phyloP scores from a whole-genome alignment of 139 green algal species.

The Coccomyxa sp. region DNA sequence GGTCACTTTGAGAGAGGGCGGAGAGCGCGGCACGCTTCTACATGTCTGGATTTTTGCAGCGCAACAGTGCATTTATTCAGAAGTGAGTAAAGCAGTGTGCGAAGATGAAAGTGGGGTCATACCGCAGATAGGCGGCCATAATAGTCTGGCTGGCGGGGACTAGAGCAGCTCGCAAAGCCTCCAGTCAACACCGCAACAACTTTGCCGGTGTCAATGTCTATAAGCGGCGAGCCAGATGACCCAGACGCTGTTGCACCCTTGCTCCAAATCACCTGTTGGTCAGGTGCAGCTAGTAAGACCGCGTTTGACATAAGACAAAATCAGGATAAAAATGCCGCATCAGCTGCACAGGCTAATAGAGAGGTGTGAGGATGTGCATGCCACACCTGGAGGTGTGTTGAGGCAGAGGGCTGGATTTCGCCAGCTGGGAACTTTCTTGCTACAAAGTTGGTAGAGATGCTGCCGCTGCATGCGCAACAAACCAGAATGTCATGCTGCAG shows the following conservation, averaged over 20 bases:
- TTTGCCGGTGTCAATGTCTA: background rate
- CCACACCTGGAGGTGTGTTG: background rate
- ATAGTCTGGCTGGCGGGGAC: background rate
- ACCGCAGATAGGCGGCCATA: slow-evolving; percentile 1
- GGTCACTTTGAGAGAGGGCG: background rate
- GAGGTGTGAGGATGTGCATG: background rate
- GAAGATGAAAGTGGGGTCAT: background rate
- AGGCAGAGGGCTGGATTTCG: background rate
- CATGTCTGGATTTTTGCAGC: background rate
- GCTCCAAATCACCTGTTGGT: background rate
- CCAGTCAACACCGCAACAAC: slow-evolving; percentile 1
- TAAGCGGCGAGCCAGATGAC: background rate
- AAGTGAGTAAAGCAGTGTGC: background rate
- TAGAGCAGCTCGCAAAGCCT: background rate
- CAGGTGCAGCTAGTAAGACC: background rate
- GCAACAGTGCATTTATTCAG: background rate
- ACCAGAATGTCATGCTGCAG: background rate
- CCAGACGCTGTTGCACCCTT: background rate
- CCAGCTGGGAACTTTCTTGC: background rate
- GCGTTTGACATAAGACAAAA: background rate
- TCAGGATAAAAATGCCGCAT: background rate
- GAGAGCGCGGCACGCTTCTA: no score
- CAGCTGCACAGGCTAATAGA: background rate
- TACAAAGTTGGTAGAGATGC: background rate
- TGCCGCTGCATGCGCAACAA: background rate